Base-by-base conservation (phyloP, 306 rosid genomes). In the Luffa aegyptiaca region DNA sequence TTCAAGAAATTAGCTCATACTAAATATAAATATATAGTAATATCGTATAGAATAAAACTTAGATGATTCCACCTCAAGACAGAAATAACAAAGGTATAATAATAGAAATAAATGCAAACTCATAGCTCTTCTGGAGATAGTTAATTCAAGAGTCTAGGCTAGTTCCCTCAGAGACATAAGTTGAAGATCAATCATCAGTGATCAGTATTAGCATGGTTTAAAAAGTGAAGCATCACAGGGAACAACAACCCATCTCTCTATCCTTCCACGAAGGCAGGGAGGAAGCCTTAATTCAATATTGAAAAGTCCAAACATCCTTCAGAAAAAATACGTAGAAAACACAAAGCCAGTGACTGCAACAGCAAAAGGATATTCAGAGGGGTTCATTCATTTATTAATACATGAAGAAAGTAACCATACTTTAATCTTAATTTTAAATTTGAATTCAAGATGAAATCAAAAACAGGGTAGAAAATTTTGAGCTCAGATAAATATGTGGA, bases 171-270 rank as follows among this genome's bases (percentile, higher is more conserved):
- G 89, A 68, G 46, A 8, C 10, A 62, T 58, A 62, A 9, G 42
- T 6, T 59, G 51, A 31, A 12, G 6, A 35, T 79, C 56, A 83
- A 82, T 85, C 92, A 85, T 68, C 61, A 51, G 52, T 33, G 42
- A 79, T 88, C 92, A 86, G 86, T 74, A 87, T 91, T 91, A 88
- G 88, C 96, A 93, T 86, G 89, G 92, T 83, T 76, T 18, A 83
- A 56, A 45, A 55, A 11, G 1, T 8, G 36, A 57, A 71, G 16
- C 83, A 79, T 81, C 84, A 79, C 52, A 5, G 85, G 84, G 85
- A 82, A 85, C 80, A 68, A 36, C 59, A 6, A 49, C 42, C 59
- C 6, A 44, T 44, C 39, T n/a, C 52, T 41, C 53, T 2, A 14
- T 64, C 11, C 12, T n/a, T 57, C 39, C 10, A 18, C 63, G 20